Conservation (phyloP, 495 filamentous ascomycete genomes). For the Podospora pseudocomata region DNA sequence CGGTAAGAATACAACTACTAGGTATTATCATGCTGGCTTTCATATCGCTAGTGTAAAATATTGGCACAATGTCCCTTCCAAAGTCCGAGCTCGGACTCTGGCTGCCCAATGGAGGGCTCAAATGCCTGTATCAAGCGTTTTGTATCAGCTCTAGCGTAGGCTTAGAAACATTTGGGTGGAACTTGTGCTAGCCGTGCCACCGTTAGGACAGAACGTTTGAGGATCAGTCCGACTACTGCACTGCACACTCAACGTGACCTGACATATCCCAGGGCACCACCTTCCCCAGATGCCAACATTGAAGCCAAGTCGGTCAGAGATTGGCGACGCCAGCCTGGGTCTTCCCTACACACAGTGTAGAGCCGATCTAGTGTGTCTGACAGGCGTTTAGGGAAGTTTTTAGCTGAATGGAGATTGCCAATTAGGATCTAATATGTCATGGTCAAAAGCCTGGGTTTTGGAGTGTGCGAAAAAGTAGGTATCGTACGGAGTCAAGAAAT, state of each 20-base stretch:
- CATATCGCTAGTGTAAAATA: neutral
- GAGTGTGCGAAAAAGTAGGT: too few species aligned
- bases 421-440: constrained; percentile 14
- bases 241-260: neutral
- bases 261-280: neutral
- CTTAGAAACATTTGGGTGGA: neutral
- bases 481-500: neutral
- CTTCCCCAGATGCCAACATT: neutral
- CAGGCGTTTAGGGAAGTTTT: constrained; percentile 36
- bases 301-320: neutral
- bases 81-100: neutral
- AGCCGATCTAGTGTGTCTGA: neutral
- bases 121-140: neutral
- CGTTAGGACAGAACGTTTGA: too few species aligned
- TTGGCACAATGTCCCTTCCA: neutral
- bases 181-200: neutral
- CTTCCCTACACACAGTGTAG: neutral
- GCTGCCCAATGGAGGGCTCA: neutral
- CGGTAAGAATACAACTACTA: too few species aligned
- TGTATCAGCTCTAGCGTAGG: neutral
- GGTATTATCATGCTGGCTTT: too few species aligned
- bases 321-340: neutral
- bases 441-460: too few species aligned
- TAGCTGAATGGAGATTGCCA: constrained; percentile 35
- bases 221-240: neutral